These are phyloP conservation scores for Xylaria cubensis DNA, from an alignment of 495 filamentous ascomycete species.

Conservation along the genomic window DNA sequence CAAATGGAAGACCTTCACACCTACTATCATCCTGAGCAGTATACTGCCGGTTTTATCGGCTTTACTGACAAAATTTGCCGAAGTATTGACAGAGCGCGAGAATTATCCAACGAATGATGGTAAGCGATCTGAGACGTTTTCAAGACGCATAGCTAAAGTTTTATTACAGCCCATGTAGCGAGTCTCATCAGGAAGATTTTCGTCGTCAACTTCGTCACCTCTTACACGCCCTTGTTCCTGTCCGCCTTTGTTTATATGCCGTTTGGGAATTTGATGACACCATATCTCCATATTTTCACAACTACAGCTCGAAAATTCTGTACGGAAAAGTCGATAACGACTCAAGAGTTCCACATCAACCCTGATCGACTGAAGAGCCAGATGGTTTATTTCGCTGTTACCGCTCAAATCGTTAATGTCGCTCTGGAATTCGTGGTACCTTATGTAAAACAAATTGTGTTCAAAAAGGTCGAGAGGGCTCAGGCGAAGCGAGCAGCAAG, in stretches of 20 bases:
- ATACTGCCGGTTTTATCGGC: conserved; percentile 79
- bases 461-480: conserved; percentile 75
- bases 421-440: conserved; percentile 88
- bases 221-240: conserved; percentile 88
- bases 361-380: conserved; percentile 85
- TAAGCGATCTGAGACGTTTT: conserved; percentile 26
- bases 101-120: conserved; percentile 88
- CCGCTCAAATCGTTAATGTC: conserved; percentile 89
- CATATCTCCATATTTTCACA: conserved; percentile 87
- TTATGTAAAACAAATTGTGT: conserved; percentile 75
- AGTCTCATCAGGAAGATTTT: conserved; percentile 91
- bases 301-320: conserved; percentile 78
- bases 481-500: conserved; percentile 57
- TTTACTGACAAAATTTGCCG: conserved; percentile 78
- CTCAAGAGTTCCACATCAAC: conserved; percentile 80
- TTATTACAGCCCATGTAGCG: conserved; percentile 64
- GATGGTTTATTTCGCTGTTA: conserved; percentile 96
- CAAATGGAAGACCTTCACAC: conserved; percentile 74
- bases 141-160: conserved; percentile 25
- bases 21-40: conserved; percentile 83
- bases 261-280: conserved; percentile 85
- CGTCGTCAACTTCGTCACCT: conserved; percentile 96
- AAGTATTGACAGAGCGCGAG: conserved; percentile 81
- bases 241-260: conserved; percentile 98
- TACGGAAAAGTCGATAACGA: conserved; percentile 70